Percentiles rank a stretch among this genome's conserved stretches.
These are phyloP conservation scores for Phytophthora pistaciae DNA, from an alignment of 352 stramenopile species.

Conservation along the genomic window DNA sequence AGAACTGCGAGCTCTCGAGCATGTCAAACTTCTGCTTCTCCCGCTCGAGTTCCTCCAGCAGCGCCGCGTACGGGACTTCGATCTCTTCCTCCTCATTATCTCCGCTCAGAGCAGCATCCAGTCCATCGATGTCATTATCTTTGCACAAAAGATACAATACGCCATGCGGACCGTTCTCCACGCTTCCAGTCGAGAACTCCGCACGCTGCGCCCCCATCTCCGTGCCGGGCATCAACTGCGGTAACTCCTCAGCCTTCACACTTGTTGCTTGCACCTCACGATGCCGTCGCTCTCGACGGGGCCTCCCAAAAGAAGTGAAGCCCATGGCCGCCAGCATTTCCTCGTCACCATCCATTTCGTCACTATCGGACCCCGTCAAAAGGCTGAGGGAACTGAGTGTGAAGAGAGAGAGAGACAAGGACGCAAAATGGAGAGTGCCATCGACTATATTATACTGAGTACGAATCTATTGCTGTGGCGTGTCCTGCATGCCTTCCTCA, in stretches of 20 bases:
- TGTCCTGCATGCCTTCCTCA: conserved; percentile 24
- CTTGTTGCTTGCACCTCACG: neutral
- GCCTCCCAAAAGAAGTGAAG: conserved; percentile 69
- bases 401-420: too few relatives aligned
- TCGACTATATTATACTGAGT: conserved; percentile 57
- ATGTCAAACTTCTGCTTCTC: conserved; percentile 55
- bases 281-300: conserved; percentile 6
- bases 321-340: conserved; percentile 57
- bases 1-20: conserved; percentile 47
- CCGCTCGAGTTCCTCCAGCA: conserved; percentile 46
- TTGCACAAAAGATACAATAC: conserved; percentile 47
- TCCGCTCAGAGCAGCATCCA: conserved; percentile 16
- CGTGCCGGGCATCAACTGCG: conserved; percentile 52
- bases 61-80: conserved; percentile 14
- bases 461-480: conserved; percentile 52
- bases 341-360: conserved; percentile 48
- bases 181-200: conserved; percentile 2
- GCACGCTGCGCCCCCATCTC: conserved; percentile 26
- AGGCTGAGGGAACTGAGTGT: neutral
- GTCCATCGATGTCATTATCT: neutral
- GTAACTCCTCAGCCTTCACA: conserved; percentile 8
- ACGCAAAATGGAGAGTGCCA: conserved; percentile 24
- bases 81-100: neutral
- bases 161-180: conserved; percentile 31
- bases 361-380: conserved; percentile 5